Conservation (phyloP, 352 stramenopile genomes). For the Pythium monospermum region DNA sequence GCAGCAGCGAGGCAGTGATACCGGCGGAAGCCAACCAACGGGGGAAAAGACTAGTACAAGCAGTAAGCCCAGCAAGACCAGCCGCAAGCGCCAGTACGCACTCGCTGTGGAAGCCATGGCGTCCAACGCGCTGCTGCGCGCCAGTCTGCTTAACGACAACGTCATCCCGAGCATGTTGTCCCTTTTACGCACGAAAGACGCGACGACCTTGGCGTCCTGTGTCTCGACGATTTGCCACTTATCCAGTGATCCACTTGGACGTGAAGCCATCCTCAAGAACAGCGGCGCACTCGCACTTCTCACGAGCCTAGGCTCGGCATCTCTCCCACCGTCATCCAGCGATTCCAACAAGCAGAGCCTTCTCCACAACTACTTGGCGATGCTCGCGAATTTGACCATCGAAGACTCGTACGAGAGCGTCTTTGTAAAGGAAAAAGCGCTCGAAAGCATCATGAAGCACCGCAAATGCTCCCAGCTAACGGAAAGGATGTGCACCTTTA, state of each 20-base stretch:
- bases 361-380: constrained; percentile 43
- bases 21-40: constrained; percentile 9
- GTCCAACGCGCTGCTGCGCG: constrained; percentile 40
- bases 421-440: constrained; percentile 71
- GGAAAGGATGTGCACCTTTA: constrained; percentile 42
- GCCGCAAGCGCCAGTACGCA: constrained; percentile 61
- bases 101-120: constrained; percentile 66
- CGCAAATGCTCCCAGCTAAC: constrained; percentile 29
- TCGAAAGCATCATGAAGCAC: constrained; percentile 56
- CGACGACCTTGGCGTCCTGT: constrained; percentile 40
- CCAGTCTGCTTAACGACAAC: constrained; percentile 50
- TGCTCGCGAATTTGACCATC: constrained; percentile 68
- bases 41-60: constrained; percentile 1
- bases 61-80: constrained; percentile 26
- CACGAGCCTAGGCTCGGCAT: constrained; percentile 19
- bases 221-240: constrained; percentile 52
- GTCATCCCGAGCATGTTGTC: constrained; percentile 53
- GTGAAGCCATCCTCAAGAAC: constrained; percentile 48
- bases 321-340: not conserved
- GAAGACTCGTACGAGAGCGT: constrained; percentile 57
- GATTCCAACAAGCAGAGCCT: constrained; percentile 14
- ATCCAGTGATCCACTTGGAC: constrained; percentile 22
- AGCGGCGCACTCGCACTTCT: constrained; percentile 43
- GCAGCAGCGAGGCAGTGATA: no score
- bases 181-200: constrained; percentile 60